phyloP scores from a whole-genome alignment of 345 rosid species.

The Citrus maxima region DNA sequence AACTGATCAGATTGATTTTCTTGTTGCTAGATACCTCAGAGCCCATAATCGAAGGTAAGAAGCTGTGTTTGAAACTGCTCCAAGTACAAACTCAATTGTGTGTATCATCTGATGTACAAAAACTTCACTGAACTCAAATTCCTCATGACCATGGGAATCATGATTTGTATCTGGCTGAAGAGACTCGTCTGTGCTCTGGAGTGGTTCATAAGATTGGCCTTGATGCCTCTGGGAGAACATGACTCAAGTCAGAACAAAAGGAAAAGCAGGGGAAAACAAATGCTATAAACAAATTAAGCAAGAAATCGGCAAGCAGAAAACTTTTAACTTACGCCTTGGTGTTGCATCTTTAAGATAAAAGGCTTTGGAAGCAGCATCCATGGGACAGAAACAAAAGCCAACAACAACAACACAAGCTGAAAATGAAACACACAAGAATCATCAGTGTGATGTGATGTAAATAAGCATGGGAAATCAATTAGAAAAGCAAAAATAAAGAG shows the following conservation, averaged over 20 bases:
- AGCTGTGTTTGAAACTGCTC: slow-evolving; percentile 98
- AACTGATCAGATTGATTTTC: neutral
- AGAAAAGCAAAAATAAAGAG: neutral
- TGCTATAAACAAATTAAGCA: neutral
- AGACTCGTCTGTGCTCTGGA: slow-evolving; percentile 67
- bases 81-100: slow-evolving; percentile 96
- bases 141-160: slow-evolving; percentile 73
- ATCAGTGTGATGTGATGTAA: neutral
- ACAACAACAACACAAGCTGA: slow-evolving; percentile 70
- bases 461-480: neutral
- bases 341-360: slow-evolving; percentile 84
- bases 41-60: slow-evolving; percentile 97
- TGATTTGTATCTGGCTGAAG: slow-evolving; percentile 57
- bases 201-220: slow-evolving; percentile 64
- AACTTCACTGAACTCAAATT: slow-evolving; percentile 93
- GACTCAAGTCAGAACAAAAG: slow-evolving; percentile 4
- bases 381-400: slow-evolving; percentile 88
- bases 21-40: slow-evolving; percentile 57
- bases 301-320: slow-evolving; percentile 7
- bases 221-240: slow-evolving; percentile 69
- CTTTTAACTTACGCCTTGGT: slow-evolving; percentile 49
- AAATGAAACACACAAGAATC: slow-evolving; percentile 12
- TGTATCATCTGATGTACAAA: slow-evolving; percentile 96
- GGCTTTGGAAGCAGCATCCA: slow-evolving; percentile 99
- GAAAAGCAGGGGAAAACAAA: neutral